phyloP scores from a whole-genome alignment of 768 basidiomycete species.

The Vararia minispora region DNA sequence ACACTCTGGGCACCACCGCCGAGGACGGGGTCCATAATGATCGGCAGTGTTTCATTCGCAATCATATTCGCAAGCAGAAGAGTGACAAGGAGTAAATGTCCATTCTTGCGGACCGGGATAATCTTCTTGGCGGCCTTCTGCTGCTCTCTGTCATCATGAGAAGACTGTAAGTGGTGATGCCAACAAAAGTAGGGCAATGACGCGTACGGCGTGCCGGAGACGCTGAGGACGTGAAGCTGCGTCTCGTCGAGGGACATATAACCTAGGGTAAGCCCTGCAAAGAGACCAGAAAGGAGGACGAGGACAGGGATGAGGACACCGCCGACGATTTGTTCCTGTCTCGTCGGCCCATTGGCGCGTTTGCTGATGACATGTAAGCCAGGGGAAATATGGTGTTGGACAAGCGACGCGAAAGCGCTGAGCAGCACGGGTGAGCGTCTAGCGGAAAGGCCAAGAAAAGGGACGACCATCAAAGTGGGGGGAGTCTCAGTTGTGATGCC shows the following conservation, averaged over 20 bases:
- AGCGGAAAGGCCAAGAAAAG: too few species aligned
- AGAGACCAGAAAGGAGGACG: conserved; percentile 66
- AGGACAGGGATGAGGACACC: conserved; percentile 61
- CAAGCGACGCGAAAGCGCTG: too few species aligned
- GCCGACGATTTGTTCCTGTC: too few species aligned
- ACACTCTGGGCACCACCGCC: conserved; percentile 66
- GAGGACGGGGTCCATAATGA: conserved; percentile 64
- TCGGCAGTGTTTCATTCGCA: conserved; percentile 71
- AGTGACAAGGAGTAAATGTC: conserved; percentile 70
- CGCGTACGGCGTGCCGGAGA: conserved; percentile 66
- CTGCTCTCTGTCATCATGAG: conserved; percentile 56
- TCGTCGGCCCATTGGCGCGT: too few species aligned
- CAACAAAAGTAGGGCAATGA: conserved; percentile 3
- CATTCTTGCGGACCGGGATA: conserved; percentile 69
- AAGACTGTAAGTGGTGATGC: neutral
- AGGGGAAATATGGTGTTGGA: too few species aligned
- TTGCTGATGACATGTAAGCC: too few species aligned
- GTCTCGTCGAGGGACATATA: conserved; percentile 88
- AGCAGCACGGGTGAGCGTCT: too few species aligned
- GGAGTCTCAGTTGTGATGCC: too few species aligned
- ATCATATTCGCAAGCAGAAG: conserved; percentile 81
- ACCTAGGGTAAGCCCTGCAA: conserved; percentile 78
- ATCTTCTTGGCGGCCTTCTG: conserved; percentile 68
- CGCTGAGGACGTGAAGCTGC: conserved; percentile 72
- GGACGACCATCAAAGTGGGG: too few species aligned